Evolutionary conservation across 2,329 filamentous ascomycete genomes (phyloP).

Genomic region (Paramyrothecium sp.): DNA sequence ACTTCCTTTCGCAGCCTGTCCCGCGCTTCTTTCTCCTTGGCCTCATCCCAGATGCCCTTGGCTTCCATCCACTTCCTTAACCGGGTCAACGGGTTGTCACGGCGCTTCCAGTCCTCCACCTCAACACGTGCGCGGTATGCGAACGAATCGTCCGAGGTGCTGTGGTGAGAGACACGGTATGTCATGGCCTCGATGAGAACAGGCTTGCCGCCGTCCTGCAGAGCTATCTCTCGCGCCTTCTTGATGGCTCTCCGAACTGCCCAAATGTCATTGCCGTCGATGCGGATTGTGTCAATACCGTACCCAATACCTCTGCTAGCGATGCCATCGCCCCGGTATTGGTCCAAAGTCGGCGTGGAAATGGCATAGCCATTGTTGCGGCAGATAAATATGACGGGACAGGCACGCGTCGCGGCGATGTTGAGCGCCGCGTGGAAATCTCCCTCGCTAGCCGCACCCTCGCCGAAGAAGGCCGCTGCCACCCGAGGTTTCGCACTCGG

Average conservation of each 20-base stretch:
- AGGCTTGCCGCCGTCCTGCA: conserved; percentile 77
- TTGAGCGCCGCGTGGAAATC: conserved; percentile 92
- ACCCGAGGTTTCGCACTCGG: conserved; percentile 66
- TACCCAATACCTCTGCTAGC: conserved; percentile 85
- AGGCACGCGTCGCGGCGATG: conserved; percentile 85
- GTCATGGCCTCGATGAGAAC: conserved; percentile 95
- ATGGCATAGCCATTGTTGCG: conserved; percentile 93
- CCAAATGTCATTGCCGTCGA: conserved; percentile 94
- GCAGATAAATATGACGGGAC: conserved; percentile 86
- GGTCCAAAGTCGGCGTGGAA: conserved; percentile 83
- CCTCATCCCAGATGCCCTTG: conserved; percentile 80
- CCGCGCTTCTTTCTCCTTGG: conserved; percentile 72
- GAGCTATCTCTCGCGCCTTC: conserved; percentile 73
- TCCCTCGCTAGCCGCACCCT: conserved; percentile 86
- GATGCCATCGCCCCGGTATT: conserved; percentile 90
- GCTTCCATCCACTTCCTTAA: conserved; percentile 89
- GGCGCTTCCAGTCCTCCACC: conserved; percentile 91
- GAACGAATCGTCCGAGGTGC: conserved; percentile 94
- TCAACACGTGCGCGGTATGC: conserved; percentile 92
- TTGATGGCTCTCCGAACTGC: conserved; percentile 80
- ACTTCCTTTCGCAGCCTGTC: conserved; percentile 70
- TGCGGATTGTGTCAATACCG: conserved; percentile 88
- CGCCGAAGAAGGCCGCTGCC: conserved; percentile 84
- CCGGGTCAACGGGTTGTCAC: conserved; percentile 85
- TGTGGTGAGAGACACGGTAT: conserved; percentile 97